phyloP scores from a whole-genome alignment of 2,329 filamentous ascomycete species.

The Colletotrichum scovillei region DNA sequence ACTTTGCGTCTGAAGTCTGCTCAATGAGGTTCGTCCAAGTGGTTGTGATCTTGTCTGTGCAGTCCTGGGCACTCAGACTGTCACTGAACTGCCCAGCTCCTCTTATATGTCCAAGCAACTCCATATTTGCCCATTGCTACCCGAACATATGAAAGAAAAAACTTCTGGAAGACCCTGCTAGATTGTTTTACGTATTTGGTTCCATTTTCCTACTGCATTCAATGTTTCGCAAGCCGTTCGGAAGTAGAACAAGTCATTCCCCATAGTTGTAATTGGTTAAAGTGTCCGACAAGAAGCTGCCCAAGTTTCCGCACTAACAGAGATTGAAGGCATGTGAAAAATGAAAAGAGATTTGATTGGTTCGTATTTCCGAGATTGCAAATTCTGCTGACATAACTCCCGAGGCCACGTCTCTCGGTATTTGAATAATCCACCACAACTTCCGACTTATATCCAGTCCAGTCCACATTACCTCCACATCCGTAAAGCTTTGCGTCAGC shows the following conservation, averaged over 20 bases:
- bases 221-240: not conserved
- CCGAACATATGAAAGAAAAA: not conserved
- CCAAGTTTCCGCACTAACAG: not conserved
- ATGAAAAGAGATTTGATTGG: not conserved
- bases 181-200: not conserved
- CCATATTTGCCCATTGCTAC: not conserved
- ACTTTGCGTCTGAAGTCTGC: too few species aligned
- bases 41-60: not conserved
- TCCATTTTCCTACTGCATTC: not conserved
- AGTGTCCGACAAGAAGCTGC: not conserved
- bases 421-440: not conserved
- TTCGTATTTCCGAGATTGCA: not conserved
- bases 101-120: not conserved
- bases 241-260: not conserved
- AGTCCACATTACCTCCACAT: not conserved
- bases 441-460: slow-evolving; percentile 14
- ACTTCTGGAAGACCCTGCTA: not conserved
- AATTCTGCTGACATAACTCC: not conserved
- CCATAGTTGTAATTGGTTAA: not conserved
- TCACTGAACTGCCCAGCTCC: not conserved
- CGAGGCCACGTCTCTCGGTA: not conserved
- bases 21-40: not conserved
- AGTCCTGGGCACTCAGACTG: not conserved
- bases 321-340: not conserved
- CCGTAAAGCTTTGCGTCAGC: not conserved